Conservation (phyloP, 163 green algal genomes). For the Coccomyxa subellipsoidea region DNA sequence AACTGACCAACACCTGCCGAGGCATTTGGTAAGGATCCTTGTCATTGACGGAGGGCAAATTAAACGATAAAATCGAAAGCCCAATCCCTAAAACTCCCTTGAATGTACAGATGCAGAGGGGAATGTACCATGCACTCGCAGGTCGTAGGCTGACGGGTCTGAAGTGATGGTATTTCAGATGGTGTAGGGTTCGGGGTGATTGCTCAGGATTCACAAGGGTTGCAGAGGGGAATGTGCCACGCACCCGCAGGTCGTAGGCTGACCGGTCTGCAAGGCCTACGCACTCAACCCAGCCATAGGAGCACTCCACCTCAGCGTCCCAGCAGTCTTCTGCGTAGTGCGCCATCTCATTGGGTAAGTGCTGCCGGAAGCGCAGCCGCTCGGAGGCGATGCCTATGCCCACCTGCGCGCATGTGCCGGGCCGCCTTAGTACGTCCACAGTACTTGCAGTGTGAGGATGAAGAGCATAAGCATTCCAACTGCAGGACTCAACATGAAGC, state of each 20-base stretch:
- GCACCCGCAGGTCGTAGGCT: slow-evolving; percentile 88
- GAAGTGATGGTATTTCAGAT: no score
- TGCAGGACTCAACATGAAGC: no score
- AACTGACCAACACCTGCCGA: no score
- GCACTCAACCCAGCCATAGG: slow-evolving; percentile 98
- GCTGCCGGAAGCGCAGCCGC: slow-evolving; percentile 68
- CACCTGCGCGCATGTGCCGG: background rate
- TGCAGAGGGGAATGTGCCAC: background rate
- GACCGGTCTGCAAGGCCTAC: slow-evolving; percentile 92
- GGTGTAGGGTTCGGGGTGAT: no score
- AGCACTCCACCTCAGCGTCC: slow-evolving; percentile 96
- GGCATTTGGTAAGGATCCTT: no score
- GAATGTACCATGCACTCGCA: slow-evolving; percentile 49
- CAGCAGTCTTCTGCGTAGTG: slow-evolving; percentile 97
- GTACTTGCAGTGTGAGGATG: no score
- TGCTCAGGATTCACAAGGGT: no score
- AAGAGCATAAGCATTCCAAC: no score
- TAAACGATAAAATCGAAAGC: no score
- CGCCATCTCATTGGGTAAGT: slow-evolving; percentile 93
- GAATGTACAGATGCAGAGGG: no score
- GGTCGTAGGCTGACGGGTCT: slow-evolving; percentile 92
- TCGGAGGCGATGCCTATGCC: slow-evolving; percentile 77
- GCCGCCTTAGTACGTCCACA: background rate
- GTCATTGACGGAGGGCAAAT: no score
- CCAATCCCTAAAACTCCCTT: no score